These are phyloP conservation scores for Dunaliella primolecta DNA, from an alignment of 139 green algal genomes.

Conservation along the genomic window DNA sequence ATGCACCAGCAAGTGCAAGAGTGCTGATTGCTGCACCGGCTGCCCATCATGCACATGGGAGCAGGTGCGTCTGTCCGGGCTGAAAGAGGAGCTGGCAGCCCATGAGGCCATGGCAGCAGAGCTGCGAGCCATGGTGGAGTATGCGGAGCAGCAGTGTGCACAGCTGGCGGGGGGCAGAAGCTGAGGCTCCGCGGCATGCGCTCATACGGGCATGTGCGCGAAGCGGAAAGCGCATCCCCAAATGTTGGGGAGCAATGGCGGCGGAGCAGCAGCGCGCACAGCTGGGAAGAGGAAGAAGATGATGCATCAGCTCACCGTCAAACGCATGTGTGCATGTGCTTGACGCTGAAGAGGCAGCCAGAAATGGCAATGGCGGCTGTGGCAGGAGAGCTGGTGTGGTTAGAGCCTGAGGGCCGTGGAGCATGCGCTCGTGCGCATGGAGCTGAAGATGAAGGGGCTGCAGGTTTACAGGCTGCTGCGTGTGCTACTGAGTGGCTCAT, in stretches of 20 bases:
- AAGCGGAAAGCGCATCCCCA: too few relatives aligned
- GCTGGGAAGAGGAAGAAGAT: neutral
- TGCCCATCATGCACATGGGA: neutral
- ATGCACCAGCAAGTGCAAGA: neutral
- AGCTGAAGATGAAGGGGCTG: too few relatives aligned
- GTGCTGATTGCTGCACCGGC: neutral
- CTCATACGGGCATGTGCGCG: too few relatives aligned
- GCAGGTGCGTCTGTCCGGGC: neutral
- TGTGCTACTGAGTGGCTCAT: too few relatives aligned
- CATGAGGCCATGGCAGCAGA: neutral
- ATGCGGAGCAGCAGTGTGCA: neutral
- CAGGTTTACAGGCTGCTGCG: too few relatives aligned
- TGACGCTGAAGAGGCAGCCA: too few relatives aligned
- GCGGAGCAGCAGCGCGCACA: neutral
- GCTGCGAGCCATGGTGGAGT: neutral
- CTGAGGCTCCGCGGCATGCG: neutral
- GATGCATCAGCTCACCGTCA: neutral
- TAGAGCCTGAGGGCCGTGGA: too few relatives aligned
- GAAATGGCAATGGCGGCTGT: too few relatives aligned
- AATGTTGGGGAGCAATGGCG: neutral
- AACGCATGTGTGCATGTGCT: too few relatives aligned
- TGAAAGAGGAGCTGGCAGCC: constrained; percentile 3
- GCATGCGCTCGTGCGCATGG: too few relatives aligned
- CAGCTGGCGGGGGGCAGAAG: neutral
- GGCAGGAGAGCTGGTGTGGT: too few relatives aligned